Evolutionary conservation across 805 yeast genomes (phyloP).

Genomic region (Grigorovia jiainica): DNA sequence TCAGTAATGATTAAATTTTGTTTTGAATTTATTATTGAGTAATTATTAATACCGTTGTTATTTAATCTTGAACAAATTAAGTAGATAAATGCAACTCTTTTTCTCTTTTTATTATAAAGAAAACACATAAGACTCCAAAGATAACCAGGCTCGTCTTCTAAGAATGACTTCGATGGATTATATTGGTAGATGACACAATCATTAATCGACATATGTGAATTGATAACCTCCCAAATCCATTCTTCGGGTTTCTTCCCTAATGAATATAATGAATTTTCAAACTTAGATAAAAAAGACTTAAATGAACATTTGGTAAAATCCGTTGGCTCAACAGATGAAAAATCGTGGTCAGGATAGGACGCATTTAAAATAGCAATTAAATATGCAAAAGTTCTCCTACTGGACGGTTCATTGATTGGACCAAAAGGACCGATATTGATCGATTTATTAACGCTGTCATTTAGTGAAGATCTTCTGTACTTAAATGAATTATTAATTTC

Average conservation of each 20-base stretch:
- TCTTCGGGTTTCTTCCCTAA: slow-evolving; percentile 48
- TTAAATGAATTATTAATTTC: slow-evolving; percentile 3
- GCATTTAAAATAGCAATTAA: slow-evolving; percentile 84
- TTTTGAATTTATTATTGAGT: slow-evolving; percentile 8
- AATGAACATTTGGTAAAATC: slow-evolving; percentile 49
- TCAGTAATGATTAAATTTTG: slow-evolving; percentile 31
- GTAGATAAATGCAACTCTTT: slow-evolving; percentile 82
- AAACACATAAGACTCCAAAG: slow-evolving; percentile 69
- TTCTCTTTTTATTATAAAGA: slow-evolving; percentile 80
- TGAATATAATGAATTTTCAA: slow-evolving; percentile 69
- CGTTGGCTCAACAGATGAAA: slow-evolving; percentile 73
- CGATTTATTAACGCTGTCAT: slow-evolving; percentile 15
- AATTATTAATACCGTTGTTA: slow-evolving; percentile 27
- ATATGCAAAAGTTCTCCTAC: slow-evolving; percentile 84
- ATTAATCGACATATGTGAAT: slow-evolving; percentile 59
- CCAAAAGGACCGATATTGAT: slow-evolving; percentile 68
- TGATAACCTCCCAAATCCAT: slow-evolving; percentile 84
- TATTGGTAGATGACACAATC: slow-evolving; percentile 57
- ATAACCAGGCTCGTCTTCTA: slow-evolving; percentile 32
- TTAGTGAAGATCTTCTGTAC: slow-evolving; percentile 23
- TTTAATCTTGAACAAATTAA: slow-evolving; percentile 46
- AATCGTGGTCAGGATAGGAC: slow-evolving; percentile 94
- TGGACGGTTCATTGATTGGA: slow-evolving; percentile 74
- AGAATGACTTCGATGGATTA: slow-evolving; percentile 32
- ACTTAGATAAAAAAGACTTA: slow-evolving; percentile 47